Conservation (phyloP, 2,329 filamentous ascomycete species). For the Cercospora sp. region DNA sequence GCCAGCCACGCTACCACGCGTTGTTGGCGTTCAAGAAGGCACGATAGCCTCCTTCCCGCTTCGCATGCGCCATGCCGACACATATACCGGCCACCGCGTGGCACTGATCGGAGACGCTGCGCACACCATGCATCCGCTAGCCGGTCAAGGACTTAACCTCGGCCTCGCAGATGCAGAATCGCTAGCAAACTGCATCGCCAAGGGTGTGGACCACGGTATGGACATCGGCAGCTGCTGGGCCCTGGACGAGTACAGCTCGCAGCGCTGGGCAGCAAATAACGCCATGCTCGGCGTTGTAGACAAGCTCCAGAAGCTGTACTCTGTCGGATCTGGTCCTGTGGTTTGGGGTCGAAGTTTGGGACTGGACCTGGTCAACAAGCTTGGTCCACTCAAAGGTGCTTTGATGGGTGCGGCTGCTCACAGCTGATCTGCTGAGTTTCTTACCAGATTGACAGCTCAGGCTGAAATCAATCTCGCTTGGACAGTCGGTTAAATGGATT, state of each 20-base stretch:
- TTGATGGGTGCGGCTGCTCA: slow-evolving; percentile 70
- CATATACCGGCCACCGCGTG: slow-evolving; percentile 85
- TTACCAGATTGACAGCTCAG: too few relatives aligned
- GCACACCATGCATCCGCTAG: slow-evolving; percentile 91
- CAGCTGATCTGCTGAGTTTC: neutral
- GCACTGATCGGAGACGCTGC: slow-evolving; percentile 92
- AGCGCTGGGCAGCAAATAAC: slow-evolving; percentile 79
- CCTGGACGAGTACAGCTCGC: slow-evolving; percentile 76
- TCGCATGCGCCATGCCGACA: slow-evolving; percentile 87
- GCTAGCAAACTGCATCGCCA: slow-evolving; percentile 71
- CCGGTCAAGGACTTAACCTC: slow-evolving; percentile 91
- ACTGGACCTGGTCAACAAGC: slow-evolving; percentile 69
- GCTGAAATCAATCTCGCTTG: neutral
- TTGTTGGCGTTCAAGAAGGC: slow-evolving; percentile 71
- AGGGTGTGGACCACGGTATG: slow-evolving; percentile 77
- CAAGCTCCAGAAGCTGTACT: slow-evolving; percentile 90
- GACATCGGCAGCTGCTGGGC: slow-evolving; percentile 79
- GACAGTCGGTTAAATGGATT: too few relatives aligned
- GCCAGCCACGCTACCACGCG: slow-evolving; percentile 53
- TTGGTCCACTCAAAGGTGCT: slow-evolving; percentile 76
- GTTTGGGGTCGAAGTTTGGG: slow-evolving; percentile 78
- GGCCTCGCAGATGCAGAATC: slow-evolving; percentile 86
- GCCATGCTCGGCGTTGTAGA: slow-evolving; percentile 77
- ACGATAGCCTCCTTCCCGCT: slow-evolving; percentile 88
- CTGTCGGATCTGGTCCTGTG: slow-evolving; percentile 74